Conservation (phyloP, 2,329 filamentous ascomycete species). For the Emydomyces testavorans region DNA sequence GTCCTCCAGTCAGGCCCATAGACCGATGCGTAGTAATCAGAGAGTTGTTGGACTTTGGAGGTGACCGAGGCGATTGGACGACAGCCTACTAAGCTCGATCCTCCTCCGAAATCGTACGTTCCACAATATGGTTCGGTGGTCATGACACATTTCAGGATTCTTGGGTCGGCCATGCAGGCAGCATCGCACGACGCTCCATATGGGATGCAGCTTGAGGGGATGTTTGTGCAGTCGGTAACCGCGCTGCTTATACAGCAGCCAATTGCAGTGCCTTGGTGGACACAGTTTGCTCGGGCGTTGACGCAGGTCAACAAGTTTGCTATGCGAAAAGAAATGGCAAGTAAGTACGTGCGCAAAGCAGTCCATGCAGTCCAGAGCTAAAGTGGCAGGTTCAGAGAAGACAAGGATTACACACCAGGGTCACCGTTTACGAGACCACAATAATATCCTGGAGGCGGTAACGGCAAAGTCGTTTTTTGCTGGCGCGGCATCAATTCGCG, state of each 20-base stretch:
- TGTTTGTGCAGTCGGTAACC: conserved; percentile 15
- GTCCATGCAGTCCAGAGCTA: neutral
- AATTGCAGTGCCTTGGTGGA: conserved; percentile 14
- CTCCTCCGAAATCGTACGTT: conserved; percentile 15
- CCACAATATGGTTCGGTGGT: conserved; percentile 17
- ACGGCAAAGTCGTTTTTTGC: conserved; percentile 7
- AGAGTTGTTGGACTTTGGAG: conserved; percentile 13
- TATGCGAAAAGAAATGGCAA: conserved; percentile 4
- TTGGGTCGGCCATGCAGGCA: conserved; percentile 9
- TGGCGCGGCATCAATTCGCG: conserved; percentile 13
- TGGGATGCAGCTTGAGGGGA: conserved; percentile 15
- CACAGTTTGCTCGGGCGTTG: conserved; percentile 16
- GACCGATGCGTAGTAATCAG: conserved; percentile 16
- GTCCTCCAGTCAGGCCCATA: conserved; percentile 14
- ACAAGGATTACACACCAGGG: conserved; percentile 13
- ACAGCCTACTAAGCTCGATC: conserved; percentile 15
- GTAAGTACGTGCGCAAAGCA: neutral
- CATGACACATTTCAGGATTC: conserved; percentile 11
- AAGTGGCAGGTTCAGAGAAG: too few species aligned
- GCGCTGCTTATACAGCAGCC: conserved; percentile 17
- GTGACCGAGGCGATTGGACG: conserved; percentile 12
- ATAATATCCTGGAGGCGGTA: conserved; percentile 16
- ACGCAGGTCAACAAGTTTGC: conserved; percentile 16
- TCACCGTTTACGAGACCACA: conserved; percentile 17
- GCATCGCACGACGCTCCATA: conserved; percentile 13